Evolutionary conservation across 2,329 filamentous ascomycete species (phyloP).

Genomic region (Aspergillus sp.): DNA sequence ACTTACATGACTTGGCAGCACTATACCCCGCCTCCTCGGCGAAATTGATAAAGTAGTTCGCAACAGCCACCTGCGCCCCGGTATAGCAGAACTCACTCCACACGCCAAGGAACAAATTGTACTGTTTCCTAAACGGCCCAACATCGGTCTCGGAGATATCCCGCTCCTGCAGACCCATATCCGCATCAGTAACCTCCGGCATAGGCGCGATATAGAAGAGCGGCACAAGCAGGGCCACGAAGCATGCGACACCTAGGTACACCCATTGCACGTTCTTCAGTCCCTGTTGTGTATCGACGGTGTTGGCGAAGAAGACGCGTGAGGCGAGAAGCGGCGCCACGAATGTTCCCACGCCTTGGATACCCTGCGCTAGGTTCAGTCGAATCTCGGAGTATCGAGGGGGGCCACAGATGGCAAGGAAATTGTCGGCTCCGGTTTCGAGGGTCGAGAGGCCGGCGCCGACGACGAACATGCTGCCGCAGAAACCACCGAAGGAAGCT

Average conservation of each 20-base stretch:
- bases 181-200: constrained; percentile 1
- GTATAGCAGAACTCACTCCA: constrained; percentile 11
- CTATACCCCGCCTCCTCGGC: not conserved
- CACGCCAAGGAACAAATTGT: constrained; percentile 1
- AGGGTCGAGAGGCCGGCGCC: constrained; percentile 1
- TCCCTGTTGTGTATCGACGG: constrained; percentile 1
- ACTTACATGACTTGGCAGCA: not conserved
- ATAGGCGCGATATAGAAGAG: constrained; percentile 1
- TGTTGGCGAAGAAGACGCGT: constrained; percentile 3
- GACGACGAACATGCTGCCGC: constrained; percentile 8
- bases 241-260: constrained; percentile 3
- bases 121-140: not conserved
- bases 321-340: not conserved
- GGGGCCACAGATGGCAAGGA: constrained; percentile 3
- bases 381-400: constrained; percentile 5
- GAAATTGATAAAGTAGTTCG: constrained; percentile 12
- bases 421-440: constrained; percentile 5
- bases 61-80: not conserved
- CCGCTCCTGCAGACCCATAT: constrained; percentile 2
- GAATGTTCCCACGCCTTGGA: constrained; percentile 3
- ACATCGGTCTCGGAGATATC: not conserved
- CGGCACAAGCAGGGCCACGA: not conserved
- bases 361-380: not conserved
- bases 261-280: constrained; percentile 13
- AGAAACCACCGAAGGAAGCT: constrained; percentile 2